Percentiles rank a stretch among this genome's conserved stretches.
phyloP scores from a whole-genome alignment of 2,329 filamentous ascomycete species.

The Penicillium sp. region DNA sequence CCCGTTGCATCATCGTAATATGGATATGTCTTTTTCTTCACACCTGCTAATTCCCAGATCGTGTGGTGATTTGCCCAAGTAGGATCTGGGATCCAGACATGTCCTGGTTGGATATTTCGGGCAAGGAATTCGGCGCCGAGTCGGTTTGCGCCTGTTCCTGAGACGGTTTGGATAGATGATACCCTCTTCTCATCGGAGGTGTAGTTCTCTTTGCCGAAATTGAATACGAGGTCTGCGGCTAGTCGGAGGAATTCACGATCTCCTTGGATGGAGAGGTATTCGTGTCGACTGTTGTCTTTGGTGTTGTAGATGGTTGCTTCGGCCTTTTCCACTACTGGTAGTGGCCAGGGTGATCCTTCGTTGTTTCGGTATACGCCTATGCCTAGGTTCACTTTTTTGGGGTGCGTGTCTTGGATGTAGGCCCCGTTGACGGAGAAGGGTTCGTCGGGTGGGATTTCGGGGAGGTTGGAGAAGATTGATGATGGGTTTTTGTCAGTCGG shows the following conservation, averaged over 20 bases:
- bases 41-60: constrained; percentile 77
- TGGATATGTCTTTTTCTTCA: constrained; percentile 78
- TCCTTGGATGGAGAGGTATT: constrained; percentile 93
- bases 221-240: constrained; percentile 81
- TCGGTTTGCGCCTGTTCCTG: constrained; percentile 90
- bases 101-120: constrained; percentile 74
- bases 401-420: constrained; percentile 69
- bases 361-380: constrained; percentile 91
- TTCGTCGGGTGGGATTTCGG: constrained; percentile 25
- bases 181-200: constrained; percentile 45
- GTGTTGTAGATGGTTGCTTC: constrained; percentile 69
- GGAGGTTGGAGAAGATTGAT: constrained; percentile 24
- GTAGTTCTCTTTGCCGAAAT: constrained; percentile 47
- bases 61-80: constrained; percentile 98
- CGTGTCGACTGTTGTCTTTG: constrained; percentile 87
- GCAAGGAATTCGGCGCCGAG: constrained; percentile 86
- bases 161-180: constrained; percentile 86
- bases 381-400: constrained; percentile 87
- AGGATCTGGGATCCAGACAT: constrained; percentile 86
- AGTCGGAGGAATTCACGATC: constrained; percentile 79
- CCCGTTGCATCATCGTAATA: constrained; percentile 74
- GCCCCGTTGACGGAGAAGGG: constrained; percentile 31
- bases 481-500: background rate
- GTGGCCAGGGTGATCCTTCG: constrained; percentile 89
- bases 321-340: constrained; percentile 87